These are phyloP conservation scores for Ustilago trichophora DNA, from an alignment of 1,284 basidiomycete species.

Conservation along the genomic window DNA sequence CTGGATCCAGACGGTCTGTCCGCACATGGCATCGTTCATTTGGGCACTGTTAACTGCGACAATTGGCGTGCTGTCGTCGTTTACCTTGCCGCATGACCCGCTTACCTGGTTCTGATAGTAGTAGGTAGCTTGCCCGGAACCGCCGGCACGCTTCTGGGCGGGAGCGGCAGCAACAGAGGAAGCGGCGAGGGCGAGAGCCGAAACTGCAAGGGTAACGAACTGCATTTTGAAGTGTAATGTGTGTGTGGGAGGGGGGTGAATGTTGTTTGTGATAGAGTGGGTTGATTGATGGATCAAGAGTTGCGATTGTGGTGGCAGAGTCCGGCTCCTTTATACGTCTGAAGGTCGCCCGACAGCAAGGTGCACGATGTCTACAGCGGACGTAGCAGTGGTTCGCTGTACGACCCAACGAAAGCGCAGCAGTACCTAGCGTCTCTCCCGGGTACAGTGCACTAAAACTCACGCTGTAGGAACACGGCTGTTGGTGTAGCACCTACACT, in stretches of 20 bases:
- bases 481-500: conserved; percentile 1
- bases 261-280: too few relatives aligned
- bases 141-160: conserved; percentile 28
- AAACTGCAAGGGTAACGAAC: conserved; percentile 46
- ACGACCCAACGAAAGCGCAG: background rate
- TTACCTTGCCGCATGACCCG: conserved; percentile 54
- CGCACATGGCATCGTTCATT: conserved; percentile 35
- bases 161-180: conserved; percentile 36
- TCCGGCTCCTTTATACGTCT: conserved; percentile 24
- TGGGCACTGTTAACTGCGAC: conserved; percentile 46
- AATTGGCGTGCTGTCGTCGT: conserved; percentile 38
- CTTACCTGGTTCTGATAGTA: conserved; percentile 55
- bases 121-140: conserved; percentile 45
- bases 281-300: conserved; percentile 1
- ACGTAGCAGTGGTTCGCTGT: background rate
- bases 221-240: conserved; percentile 29
- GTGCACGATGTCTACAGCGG: background rate
- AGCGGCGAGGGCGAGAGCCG: conserved; percentile 34
- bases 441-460: too few relatives aligned
- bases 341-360: background rate
- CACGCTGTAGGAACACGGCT: conserved; percentile 9
- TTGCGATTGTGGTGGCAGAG: background rate
- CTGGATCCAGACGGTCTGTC: conserved; percentile 32
- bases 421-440: too few relatives aligned
- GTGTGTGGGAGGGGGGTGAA: background rate